These are phyloP conservation scores for Trichoderma orchidacearum DNA, from an alignment of 495 filamentous ascomycete species.

Conservation along the genomic window DNA sequence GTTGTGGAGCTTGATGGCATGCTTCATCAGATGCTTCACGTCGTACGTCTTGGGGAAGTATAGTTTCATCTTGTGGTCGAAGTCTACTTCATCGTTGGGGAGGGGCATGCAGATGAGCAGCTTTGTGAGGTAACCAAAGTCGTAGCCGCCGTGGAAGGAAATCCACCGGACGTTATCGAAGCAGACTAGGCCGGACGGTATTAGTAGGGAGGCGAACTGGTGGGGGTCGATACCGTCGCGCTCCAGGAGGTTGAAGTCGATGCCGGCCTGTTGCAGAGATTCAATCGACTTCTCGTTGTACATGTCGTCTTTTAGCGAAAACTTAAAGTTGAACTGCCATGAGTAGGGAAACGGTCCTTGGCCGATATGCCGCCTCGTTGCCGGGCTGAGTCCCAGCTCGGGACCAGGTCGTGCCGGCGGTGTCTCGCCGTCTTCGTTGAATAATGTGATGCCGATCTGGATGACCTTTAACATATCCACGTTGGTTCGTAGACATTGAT, in stretches of 20 bases:
- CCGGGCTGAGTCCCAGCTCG: slow-evolving; percentile 30
- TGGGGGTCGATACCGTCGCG: slow-evolving; percentile 82
- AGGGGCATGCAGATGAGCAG: slow-evolving; percentile 67
- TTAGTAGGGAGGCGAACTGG: slow-evolving; percentile 77
- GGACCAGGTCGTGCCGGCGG: slow-evolving; percentile 56
- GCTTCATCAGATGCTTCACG: slow-evolving; percentile 93
- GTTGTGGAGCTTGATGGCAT: slow-evolving; percentile 44
- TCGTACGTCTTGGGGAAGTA: slow-evolving; percentile 92
- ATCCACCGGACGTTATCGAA: slow-evolving; percentile 85
- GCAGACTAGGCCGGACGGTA: slow-evolving; percentile 84
- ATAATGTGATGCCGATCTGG: slow-evolving; percentile 87
- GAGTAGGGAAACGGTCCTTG: slow-evolving; percentile 66
- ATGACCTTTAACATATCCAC: slow-evolving; percentile 95
- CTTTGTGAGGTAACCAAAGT: slow-evolving; percentile 95
- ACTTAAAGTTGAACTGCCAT: slow-evolving; percentile 99
- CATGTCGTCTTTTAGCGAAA: slow-evolving; percentile 90
- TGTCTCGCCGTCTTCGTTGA: slow-evolving; percentile 74
- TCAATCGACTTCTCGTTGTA: slow-evolving; percentile 87
- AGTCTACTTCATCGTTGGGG: slow-evolving; percentile 76
- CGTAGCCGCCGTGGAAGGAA: slow-evolving; percentile 96
- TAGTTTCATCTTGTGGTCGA: slow-evolving; percentile 67
- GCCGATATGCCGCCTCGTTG: slow-evolving; percentile 26
- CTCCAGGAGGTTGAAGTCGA: slow-evolving; percentile 73
- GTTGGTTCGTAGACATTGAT: slow-evolving; percentile 93
- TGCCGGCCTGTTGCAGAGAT: slow-evolving; percentile 70